A percentile compares a stretch with the other conserved stretches of the same genome.
phyloP scores from a whole-genome alignment of 1,284 basidiomycete genomes.

The Puccinia horiana region DNA sequence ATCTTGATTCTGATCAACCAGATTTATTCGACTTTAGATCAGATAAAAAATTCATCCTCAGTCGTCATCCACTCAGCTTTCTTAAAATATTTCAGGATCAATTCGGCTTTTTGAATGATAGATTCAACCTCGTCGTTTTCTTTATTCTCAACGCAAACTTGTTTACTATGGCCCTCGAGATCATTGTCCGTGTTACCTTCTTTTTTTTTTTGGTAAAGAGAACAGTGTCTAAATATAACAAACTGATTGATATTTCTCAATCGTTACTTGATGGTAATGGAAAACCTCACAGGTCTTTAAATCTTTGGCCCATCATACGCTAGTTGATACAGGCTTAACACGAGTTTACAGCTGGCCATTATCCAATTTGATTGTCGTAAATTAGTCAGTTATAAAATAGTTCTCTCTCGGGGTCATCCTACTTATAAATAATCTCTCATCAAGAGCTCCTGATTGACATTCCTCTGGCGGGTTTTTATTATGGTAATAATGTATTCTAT shows the following conservation, averaged over 20 bases:
- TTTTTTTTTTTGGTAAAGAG: neutral
- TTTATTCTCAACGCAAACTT: constrained; percentile 11
- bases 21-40: neutral
- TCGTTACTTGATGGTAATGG: neutral
- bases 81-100: constrained; percentile 2
- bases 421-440: too few species aligned
- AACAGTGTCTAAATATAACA: too few species aligned
- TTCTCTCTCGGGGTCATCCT: neutral
- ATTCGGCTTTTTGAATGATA: constrained; percentile 17
- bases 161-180: constrained; percentile 20
- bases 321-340: constrained; percentile 25
- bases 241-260: neutral
- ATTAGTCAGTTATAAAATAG: constrained; percentile 6
- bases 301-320: constrained; percentile 29
- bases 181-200: constrained; percentile 8
- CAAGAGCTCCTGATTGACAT: too few species aligned
- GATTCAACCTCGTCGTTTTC: constrained; percentile 1
- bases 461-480: neutral
- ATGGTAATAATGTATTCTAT: neutral
- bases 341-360: constrained; percentile 31
- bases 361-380: constrained; percentile 22
- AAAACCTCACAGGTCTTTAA: constrained; percentile 44
- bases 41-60: neutral
- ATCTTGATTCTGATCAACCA: too few species aligned
- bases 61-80: neutral